phyloP scores from a whole-genome alignment of 345 rosid species.

The Citrus australasica region DNA sequence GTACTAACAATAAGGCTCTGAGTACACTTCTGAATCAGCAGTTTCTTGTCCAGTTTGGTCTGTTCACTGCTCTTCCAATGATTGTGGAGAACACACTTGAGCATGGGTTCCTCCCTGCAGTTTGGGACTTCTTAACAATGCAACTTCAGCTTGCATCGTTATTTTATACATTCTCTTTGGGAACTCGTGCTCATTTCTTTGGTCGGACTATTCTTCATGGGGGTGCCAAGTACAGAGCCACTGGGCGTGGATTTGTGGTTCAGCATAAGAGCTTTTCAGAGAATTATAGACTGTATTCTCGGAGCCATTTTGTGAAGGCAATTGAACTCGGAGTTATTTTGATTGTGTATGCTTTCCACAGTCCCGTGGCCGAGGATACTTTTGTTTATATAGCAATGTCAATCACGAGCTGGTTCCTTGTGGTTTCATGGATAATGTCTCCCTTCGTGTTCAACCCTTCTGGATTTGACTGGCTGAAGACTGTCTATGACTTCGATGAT shows the following conservation, averaged over 20 bases:
- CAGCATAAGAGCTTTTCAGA: slow-evolving; percentile 79
- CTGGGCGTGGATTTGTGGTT: slow-evolving; percentile 94
- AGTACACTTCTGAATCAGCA: slow-evolving; percentile 82
- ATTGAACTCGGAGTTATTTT: slow-evolving; percentile 82
- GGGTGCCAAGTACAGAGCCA: slow-evolving; percentile 88
- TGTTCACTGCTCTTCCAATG: slow-evolving; percentile 88
- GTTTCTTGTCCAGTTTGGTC: slow-evolving; percentile 72
- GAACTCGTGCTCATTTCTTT: slow-evolving; percentile 77
- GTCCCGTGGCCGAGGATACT: slow-evolving; percentile 49
- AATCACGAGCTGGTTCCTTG: slow-evolving; percentile 85
- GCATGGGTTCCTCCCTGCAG: slow-evolving; percentile 77
- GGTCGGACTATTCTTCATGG: slow-evolving; percentile 94
- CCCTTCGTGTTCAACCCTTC: slow-evolving; percentile 89
- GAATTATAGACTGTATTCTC: slow-evolving; percentile 75
- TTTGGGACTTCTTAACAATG: slow-evolving; percentile 87
- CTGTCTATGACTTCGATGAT: slow-evolving; percentile 78
- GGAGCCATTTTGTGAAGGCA: slow-evolving; percentile 91
- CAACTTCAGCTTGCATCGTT: slow-evolving; percentile 77
- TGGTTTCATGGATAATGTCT: slow-evolving; percentile 81
- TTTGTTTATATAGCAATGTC: slow-evolving; percentile 70
- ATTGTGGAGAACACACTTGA: slow-evolving; percentile 78
- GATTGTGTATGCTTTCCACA: slow-evolving; percentile 65
- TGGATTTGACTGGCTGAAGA: slow-evolving; percentile 92
- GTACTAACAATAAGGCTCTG: slow-evolving; percentile 49
- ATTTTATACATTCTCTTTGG: slow-evolving; percentile 85